Conservation (phyloP, 31 red algal species). For the Asparagopsis taxiformis region DNA sequence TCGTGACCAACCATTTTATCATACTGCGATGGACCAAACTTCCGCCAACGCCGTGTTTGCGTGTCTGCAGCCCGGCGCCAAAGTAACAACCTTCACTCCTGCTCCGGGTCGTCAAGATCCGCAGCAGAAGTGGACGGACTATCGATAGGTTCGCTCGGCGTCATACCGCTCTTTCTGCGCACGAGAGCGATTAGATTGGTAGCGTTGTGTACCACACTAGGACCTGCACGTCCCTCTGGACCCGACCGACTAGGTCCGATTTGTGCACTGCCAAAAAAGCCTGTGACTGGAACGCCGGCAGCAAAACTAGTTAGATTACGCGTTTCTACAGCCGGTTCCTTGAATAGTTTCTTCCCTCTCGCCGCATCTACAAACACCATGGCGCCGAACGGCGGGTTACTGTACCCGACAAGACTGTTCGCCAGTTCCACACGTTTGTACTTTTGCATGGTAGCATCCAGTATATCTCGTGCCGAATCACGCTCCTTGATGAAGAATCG, state of each 20-base stretch:
- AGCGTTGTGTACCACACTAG: constrained; percentile 58
- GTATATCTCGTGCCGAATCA: constrained; percentile 33
- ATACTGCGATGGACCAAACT: too few species aligned
- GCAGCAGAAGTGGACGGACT: neutral
- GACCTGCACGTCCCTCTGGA: constrained; percentile 16
- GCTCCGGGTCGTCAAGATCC: neutral
- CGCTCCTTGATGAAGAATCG: constrained; percentile 67
- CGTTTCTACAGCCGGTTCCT: constrained; percentile 61
- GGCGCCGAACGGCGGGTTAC: constrained; percentile 82
- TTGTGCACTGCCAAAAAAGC: constrained; percentile 69
- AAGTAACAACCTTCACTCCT: too few species aligned
- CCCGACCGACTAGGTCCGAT: constrained; percentile 42
- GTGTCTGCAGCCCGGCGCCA: too few species aligned
- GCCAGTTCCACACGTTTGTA: constrained; percentile 78
- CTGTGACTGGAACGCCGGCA: constrained; percentile 54
- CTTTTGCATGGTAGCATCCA: constrained; percentile 68
- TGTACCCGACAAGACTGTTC: constrained; percentile 70
- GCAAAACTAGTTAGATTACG: constrained; percentile 58
- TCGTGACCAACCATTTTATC: too few species aligned
- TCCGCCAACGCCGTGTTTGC: too few species aligned
- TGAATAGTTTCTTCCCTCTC: constrained; percentile 50
- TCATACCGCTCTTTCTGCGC: constrained; percentile 61
- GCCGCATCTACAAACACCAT: constrained; percentile 62
- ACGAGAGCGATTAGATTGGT: constrained; percentile 60
- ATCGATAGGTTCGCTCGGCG: constrained; percentile 30